phyloP scores from a whole-genome alignment of 495 filamentous ascomycete species.

The Pyronema domesticum region DNA sequence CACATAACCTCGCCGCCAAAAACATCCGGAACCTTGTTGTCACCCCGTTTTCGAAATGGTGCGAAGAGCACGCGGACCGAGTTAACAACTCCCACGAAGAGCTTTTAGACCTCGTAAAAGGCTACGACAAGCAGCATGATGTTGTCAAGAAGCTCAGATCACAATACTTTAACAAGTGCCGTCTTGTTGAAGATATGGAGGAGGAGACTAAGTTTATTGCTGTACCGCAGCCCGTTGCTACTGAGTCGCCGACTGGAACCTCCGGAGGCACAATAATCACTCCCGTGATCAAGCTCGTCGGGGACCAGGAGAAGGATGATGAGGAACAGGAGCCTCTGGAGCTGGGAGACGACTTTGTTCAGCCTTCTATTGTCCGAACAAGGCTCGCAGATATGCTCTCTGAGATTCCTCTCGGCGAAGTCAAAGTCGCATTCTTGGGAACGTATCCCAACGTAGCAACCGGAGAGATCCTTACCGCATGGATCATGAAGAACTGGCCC shows the following conservation, averaged over 20 bases:
- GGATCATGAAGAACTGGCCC: slow-evolving; percentile 74
- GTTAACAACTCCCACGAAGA: slow-evolving; percentile 89
- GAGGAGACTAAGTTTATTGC: slow-evolving; percentile 98
- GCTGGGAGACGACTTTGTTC: slow-evolving; percentile 72
- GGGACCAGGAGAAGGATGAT: slow-evolving; percentile 33
- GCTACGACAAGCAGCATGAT: slow-evolving; percentile 82
- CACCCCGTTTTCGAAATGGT: slow-evolving; percentile 83
- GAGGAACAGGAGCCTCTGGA: slow-evolving; percentile 67
- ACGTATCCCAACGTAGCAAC: slow-evolving; percentile 83
- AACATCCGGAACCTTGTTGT: slow-evolving; percentile 94
- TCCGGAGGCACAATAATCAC: slow-evolving; percentile 19
- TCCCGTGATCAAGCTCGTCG: slow-evolving; percentile 45
- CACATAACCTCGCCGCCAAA: slow-evolving; percentile 83
- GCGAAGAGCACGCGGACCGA: slow-evolving; percentile 77
- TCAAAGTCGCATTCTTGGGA: slow-evolving; percentile 86
- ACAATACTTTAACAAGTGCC: slow-evolving; percentile 96
- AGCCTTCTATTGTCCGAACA: slow-evolving; percentile 73
- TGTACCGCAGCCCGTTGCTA: slow-evolving; percentile 40
- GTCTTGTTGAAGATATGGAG: slow-evolving; percentile 84
- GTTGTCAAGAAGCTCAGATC: slow-evolving; percentile 79
- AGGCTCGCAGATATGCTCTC: slow-evolving; percentile 73
- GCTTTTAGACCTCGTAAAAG: slow-evolving; percentile 71
- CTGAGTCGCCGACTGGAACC: slow-evolving; percentile 20
- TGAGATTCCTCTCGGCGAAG: slow-evolving; percentile 69
- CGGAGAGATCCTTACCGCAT: slow-evolving; percentile 85